Base-by-base conservation (phyloP, 2,329 filamentous ascomycete genomes). In the Pseudogymnoascus sp. region DNA sequence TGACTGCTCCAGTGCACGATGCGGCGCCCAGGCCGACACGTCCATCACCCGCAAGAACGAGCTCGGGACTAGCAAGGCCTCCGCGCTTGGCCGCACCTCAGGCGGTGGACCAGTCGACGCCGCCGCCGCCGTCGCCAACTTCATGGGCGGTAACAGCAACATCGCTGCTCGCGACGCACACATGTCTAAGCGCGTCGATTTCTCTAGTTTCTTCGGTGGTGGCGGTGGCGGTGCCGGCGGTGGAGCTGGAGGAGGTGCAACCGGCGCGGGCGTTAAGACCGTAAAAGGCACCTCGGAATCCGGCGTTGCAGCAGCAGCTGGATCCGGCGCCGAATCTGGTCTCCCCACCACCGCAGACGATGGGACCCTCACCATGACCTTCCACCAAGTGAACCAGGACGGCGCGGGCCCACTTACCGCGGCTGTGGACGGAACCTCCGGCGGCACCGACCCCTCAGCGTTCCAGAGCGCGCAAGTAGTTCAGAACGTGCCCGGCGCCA, bases 91-190 rank as follows among this genome's bases (percentile, higher is more conserved):
- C 68, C 83, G 84, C 67, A 89, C 86, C 61, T 74, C 83, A 70
- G 82, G 79, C 65, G 82, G 80, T 62, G 85, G 86, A 15, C 79
- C 82, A 63, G 79, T 88, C 65, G 78, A 85, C 65, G 81, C 86
- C 29, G 76, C 77, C 19, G 76, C 76, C 68, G 83, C 85, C 75
- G 79, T 89, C 67, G 68, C 79, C 64, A 79, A 72, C 72, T 89
- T 88, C 77, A 86, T 89, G 82, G 80, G 79, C 35, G 71, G 65
- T n/a, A 73, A 76, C 33, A 72, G 72, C 9, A 78, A 79, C n/a
- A 72, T 76, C n/a, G 78, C 79, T 33, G 87, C 91, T n/a, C 84
- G 93, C 29, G 80, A 88, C 62, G 85, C 97, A 10, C 88, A 95
- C 72, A 82, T 91, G 70, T 82, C 81, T 68, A 87, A 93, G 75